Percentiles rank a stretch among this genome's conserved stretches.
Conservation (phyloP, 768 basidiomycete species). For the Sarcodon sp. region DNA sequence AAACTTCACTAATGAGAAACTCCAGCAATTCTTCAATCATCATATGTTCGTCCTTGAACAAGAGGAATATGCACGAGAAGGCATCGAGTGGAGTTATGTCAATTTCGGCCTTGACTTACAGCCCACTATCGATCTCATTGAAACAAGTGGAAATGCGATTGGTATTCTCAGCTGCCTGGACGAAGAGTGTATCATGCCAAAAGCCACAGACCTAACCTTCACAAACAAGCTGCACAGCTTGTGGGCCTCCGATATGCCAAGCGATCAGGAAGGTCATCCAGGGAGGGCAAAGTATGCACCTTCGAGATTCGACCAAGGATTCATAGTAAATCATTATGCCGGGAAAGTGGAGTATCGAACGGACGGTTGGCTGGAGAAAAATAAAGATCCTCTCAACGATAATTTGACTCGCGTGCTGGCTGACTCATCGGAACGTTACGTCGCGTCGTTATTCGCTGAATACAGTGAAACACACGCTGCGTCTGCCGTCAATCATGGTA, state of each 20-base stretch:
- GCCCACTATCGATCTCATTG: slow-evolving; percentile 97
- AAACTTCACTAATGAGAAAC: slow-evolving; percentile 98
- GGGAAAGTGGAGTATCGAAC: slow-evolving; percentile 95
- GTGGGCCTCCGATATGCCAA: slow-evolving; percentile 42
- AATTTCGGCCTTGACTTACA: slow-evolving; percentile 97
- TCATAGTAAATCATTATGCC: slow-evolving; percentile 92
- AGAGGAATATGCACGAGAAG: slow-evolving; percentile 93
- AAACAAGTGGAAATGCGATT: slow-evolving; percentile 55
- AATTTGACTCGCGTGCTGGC: slow-evolving; percentile 85
- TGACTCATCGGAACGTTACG: slow-evolving; percentile 68
- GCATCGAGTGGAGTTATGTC: slow-evolving; percentile 95
- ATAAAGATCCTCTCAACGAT: slow-evolving; percentile 97
- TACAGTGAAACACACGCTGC: slow-evolving; percentile 32
- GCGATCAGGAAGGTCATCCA: slow-evolving; percentile 44
- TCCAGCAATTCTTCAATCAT: slow-evolving; percentile 97
- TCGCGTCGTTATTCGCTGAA: slow-evolving; percentile 77
- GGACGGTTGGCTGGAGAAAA: slow-evolving; percentile 97
- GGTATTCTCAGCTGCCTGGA: slow-evolving; percentile 90
- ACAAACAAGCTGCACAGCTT: slow-evolving; percentile 80
- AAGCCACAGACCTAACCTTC: slow-evolving; percentile 90
- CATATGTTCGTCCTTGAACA: slow-evolving; percentile 99
- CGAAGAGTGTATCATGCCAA: slow-evolving; percentile 99
- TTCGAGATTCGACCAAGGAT: slow-evolving; percentile 84
- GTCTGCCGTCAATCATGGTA: slow-evolving; percentile 15
- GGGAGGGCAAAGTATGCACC: slow-evolving; percentile 79